These are phyloP conservation scores for Phalaenopsis aphrodite DNA, from an alignment of 106 monocot species.

Conservation along the genomic window DNA sequence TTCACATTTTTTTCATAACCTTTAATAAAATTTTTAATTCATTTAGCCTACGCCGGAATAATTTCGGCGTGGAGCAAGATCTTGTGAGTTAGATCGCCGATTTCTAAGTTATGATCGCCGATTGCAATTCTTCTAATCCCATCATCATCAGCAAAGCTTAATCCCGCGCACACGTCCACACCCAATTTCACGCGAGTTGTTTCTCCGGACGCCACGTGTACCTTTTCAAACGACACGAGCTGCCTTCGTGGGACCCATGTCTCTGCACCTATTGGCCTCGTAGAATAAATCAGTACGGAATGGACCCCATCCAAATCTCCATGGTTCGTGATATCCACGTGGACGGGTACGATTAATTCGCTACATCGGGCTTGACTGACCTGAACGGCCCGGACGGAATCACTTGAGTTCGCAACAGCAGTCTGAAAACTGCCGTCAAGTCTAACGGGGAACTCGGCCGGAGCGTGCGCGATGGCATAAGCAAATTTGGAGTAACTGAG, in stretches of 20 bases:
- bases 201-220: constrained; percentile 34
- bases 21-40: too few relatives aligned
- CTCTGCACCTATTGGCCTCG: constrained; percentile 17
- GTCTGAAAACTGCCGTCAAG: constrained; percentile 10
- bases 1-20: too few relatives aligned
- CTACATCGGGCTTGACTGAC: constrained; percentile 43
- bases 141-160: constrained; percentile 48
- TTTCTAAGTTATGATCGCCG: constrained; percentile 57
- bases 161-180: constrained; percentile 56
- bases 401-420: neutral
- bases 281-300: constrained; percentile 45
- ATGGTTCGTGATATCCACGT: constrained; percentile 46
- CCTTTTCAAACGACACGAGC: constrained; percentile 67
- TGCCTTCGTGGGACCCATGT: constrained; percentile 16
- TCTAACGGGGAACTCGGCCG: constrained; percentile 23
- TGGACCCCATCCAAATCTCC: constrained; percentile 48
- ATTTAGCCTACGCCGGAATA: too few relatives aligned
- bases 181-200: constrained; percentile 25
- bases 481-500: constrained; percentile 61
- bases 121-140: constrained; percentile 59
- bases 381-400: constrained; percentile 18
- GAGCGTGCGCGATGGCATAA: constrained; percentile 34
- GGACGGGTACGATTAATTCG: constrained; percentile 28
- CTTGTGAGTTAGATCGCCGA: constrained; percentile 55
- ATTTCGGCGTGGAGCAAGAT: constrained; percentile 11